These are phyloP conservation scores for Sporothrix phasma DNA, from an alignment of 2,329 filamentous ascomycete species.

Conservation along the genomic window DNA sequence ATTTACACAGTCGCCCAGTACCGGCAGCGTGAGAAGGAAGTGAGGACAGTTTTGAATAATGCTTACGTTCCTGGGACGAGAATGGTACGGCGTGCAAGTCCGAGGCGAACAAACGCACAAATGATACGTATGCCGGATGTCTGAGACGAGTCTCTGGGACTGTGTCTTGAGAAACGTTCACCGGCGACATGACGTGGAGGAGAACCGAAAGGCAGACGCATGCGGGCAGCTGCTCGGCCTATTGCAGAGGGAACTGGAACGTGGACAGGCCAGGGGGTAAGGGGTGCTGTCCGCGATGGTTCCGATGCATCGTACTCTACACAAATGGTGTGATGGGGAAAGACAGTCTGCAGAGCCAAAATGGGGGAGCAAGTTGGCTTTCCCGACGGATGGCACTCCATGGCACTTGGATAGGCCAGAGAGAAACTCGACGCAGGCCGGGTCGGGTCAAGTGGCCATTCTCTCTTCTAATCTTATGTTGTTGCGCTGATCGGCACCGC, in stretches of 20 bases:
- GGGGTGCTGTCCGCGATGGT: neutral
- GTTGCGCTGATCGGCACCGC: neutral
- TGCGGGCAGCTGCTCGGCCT: slow-evolving; percentile 2
- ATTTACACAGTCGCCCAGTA: neutral
- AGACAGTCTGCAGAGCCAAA: neutral
- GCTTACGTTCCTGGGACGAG: neutral
- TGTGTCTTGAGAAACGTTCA: neutral
- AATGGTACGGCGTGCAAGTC: too few species aligned
- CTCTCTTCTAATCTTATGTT: neutral
- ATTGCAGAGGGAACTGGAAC: neutral
- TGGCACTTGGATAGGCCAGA: neutral
- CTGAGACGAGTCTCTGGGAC: neutral
- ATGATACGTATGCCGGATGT: neutral
- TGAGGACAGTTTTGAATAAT: neutral
- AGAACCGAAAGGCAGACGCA: neutral
- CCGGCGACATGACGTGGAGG: neutral
- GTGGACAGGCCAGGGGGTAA: neutral
- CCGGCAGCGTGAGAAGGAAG: neutral
- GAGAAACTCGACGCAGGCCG: neutral
- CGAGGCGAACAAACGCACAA: neutral
- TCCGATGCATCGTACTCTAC: neutral
- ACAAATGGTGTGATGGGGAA: neutral
- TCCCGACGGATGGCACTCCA: neutral
- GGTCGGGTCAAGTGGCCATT: neutral
- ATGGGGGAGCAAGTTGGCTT: neutral